Evolutionary conservation across 805 yeast genomes (phyloP).

Genomic region (Candida insectorum): DNA sequence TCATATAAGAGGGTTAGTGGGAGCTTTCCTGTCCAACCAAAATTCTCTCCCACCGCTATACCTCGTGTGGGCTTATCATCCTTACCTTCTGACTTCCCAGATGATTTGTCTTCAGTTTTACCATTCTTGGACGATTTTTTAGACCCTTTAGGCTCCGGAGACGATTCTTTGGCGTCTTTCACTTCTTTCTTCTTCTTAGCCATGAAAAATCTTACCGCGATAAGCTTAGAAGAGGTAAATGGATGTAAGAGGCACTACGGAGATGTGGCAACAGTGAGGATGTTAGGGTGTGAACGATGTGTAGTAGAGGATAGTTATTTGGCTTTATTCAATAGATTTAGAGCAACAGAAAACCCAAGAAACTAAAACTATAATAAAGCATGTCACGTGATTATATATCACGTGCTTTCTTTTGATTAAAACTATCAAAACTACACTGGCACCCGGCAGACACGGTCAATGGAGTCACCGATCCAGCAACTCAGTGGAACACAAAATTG

Average conservation of each 20-base stretch:
- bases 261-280: too few species aligned
- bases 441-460: too few species aligned
- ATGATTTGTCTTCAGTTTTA: not conserved
- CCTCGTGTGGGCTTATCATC: slow-evolving; percentile 37
- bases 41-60: slow-evolving; percentile 47
- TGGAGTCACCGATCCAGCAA: too few species aligned
- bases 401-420: too few species aligned
- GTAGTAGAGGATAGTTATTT: too few species aligned
- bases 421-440: too few species aligned
- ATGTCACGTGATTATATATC: too few species aligned
- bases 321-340: too few species aligned
- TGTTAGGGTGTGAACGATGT: too few species aligned
- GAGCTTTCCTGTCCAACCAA: slow-evolving; percentile 92
- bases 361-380: too few species aligned
- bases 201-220: slow-evolving; percentile 6
- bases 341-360: too few species aligned
- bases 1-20: slow-evolving; percentile 87
- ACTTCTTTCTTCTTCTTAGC: slow-evolving; percentile 8
- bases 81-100: not conserved
- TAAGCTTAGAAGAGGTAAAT: not conserved
- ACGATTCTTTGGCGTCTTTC: slow-evolving; percentile 1
- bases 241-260: not conserved
- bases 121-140: slow-evolving; percentile 1
- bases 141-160: not conserved
- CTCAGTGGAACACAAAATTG: too few species aligned